Evolutionary conservation across 2,329 filamentous ascomycete species (phyloP), one percentile per base, ranked within the genome.

Genomic region (Fusarium veterinarium): DNA sequence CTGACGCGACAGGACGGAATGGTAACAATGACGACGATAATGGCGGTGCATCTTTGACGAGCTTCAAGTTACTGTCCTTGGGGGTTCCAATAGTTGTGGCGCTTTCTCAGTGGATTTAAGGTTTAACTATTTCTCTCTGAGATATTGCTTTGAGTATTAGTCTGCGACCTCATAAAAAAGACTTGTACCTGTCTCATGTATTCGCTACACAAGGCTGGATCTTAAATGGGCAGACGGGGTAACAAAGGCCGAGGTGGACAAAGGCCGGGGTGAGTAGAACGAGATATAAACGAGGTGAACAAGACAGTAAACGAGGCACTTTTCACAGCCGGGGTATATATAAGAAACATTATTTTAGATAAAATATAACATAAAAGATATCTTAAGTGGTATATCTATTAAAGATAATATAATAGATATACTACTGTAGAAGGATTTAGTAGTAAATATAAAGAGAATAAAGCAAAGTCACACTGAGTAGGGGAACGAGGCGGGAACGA

Each of bases 41-140:
- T 20, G 17, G 3, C 2, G 31, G 23, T 6, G 6, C 19, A 6
- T 35, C 3, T 28, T 12, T 8, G 8, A 5, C 17, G 5, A 52
- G 17, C 8, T 3, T 8, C 6, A 20, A 16, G 6, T 16, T 52
- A 1, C 23, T 52, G 0, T 52, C 1, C 2, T 0, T 28, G 2
- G 48, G 48, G 9, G 8, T 5, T 2, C 48, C 48, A 1, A 0
- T 52, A 16, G 6, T 37, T 0, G 31, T 52, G 6, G 6, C 23
- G 16, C 31, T 52, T 20, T 37, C 1, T 12, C 23, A 52, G 48
- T 25, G 17, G 17, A 28, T 28, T 28, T 28, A 28, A 8, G 28
- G 28, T 28, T 28, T 28, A 28, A 2, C 6, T 28, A 40, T 40
- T 8, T 20, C 20, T 40, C 7, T 12, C 1, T 14, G 7, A 13